Percentiles rank a stretch among this genome's conserved stretches.
Evolutionary conservation across 2,329 filamentous ascomycete species (phyloP).

Genomic region (Gaeumannomyces sp.): DNA sequence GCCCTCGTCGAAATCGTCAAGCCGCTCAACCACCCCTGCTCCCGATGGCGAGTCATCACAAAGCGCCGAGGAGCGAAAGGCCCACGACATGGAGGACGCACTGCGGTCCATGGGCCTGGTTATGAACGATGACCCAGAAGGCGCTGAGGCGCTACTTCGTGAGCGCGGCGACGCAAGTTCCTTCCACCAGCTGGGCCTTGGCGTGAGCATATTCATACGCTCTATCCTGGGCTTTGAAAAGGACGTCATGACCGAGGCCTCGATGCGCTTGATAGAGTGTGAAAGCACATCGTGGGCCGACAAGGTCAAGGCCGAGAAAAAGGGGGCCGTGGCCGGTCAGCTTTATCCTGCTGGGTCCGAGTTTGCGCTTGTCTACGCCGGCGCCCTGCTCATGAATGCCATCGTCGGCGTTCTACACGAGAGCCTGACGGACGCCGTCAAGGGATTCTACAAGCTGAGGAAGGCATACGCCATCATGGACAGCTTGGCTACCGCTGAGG

Average conservation of each 20-base stretch:
- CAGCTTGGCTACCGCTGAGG: slow-evolving; percentile 69
- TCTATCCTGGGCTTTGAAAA: slow-evolving; percentile 89
- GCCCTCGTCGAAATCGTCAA: slow-evolving; percentile 20
- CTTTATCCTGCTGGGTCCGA: slow-evolving; percentile 82
- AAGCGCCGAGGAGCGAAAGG: slow-evolving; percentile 31
- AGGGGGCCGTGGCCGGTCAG: slow-evolving; percentile 34
- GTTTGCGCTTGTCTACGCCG: slow-evolving; percentile 75
- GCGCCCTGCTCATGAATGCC: slow-evolving; percentile 83
- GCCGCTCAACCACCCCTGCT: slow-evolving; percentile 15
- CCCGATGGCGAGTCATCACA: slow-evolving; percentile 11
- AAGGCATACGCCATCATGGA: slow-evolving; percentile 84
- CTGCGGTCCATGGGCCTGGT: slow-evolving; percentile 64
- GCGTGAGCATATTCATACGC: slow-evolving; percentile 76
- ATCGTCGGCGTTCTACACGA: slow-evolving; percentile 88
- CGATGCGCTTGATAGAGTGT: slow-evolving; percentile 63
- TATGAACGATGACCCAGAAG: slow-evolving; percentile 85
- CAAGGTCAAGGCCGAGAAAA: slow-evolving; percentile 66
- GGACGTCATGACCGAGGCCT: slow-evolving; percentile 79
- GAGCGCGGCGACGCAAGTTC: slow-evolving; percentile 68
- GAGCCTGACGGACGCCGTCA: slow-evolving; percentile 83
- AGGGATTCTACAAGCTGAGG: slow-evolving; percentile 85
- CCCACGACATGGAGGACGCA: slow-evolving; percentile 51
- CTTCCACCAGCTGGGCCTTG: slow-evolving; percentile 81
- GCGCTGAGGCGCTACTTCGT: slow-evolving; percentile 68
- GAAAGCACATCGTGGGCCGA: slow-evolving; percentile 73